These are phyloP conservation scores for Talaromyces sp. DNA, from an alignment of 2,329 filamentous ascomycete genomes.

Conservation along the genomic window DNA sequence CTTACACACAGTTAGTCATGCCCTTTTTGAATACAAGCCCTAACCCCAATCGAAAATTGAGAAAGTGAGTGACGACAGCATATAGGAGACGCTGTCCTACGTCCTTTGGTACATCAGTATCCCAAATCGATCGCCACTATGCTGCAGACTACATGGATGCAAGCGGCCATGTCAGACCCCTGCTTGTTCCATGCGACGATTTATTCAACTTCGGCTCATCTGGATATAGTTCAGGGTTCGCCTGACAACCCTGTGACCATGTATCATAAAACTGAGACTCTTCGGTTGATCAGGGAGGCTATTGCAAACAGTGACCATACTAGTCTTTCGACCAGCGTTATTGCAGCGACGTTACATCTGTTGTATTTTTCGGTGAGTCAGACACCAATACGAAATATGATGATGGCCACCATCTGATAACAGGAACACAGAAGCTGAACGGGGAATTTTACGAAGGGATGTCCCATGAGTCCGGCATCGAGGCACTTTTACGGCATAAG, in stretches of 20 bases:
- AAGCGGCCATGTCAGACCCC: slow-evolving; percentile 6
- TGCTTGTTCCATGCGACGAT: slow-evolving; percentile 13
- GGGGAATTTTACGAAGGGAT: slow-evolving; percentile 9
- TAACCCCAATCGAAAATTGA: not conserved
- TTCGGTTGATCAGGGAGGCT: not conserved
- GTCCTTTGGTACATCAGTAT: not conserved
- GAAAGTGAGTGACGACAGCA: not conserved
- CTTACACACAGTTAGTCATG: not conserved
- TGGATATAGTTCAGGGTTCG: slow-evolving; percentile 4
- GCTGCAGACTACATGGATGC: slow-evolving; percentile 11
- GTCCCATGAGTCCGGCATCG: slow-evolving; percentile 13
- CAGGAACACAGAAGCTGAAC: slow-evolving; percentile 10
- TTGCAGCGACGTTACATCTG: not conserved
- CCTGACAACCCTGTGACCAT: slow-evolving; percentile 5
- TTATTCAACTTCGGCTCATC: slow-evolving; percentile 8
- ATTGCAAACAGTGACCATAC: not conserved
- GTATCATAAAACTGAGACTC: slow-evolving; percentile 9
- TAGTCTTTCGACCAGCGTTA: not conserved
- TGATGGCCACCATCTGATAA: not conserved
- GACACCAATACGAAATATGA: not conserved
- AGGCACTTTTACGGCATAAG: slow-evolving; percentile 13
- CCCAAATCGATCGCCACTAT: slow-evolving; percentile 8
- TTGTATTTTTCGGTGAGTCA: slow-evolving; percentile 15
- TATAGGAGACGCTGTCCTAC: not conserved
- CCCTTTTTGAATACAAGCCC: not conserved